Percentiles rank a stretch among this genome's conserved stretches.
These are phyloP conservation scores for Fusarium equiseti DNA, from an alignment of 2,329 filamentous ascomycete genomes.

Conservation along the genomic window DNA sequence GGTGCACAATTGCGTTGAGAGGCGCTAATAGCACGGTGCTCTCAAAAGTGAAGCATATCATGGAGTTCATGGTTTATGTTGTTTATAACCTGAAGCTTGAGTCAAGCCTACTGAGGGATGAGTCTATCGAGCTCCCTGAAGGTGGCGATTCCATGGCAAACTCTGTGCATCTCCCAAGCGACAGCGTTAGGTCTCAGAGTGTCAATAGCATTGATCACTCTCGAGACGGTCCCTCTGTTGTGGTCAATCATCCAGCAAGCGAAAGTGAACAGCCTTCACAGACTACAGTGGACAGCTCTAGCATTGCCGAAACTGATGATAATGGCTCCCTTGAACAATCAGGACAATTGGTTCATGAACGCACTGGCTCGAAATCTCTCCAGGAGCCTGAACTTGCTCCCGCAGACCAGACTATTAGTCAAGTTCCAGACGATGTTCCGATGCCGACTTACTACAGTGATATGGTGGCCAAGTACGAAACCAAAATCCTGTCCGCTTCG, in stretches of 20 bases:
- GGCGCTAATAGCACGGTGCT: constrained; percentile 80
- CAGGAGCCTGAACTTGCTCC: constrained; percentile 60
- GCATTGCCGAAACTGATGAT: constrained; percentile 47
- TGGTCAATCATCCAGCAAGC: constrained; percentile 53
- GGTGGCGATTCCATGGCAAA: constrained; percentile 59
- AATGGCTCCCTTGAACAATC: constrained; percentile 46
- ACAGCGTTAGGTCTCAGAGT: constrained; percentile 54
- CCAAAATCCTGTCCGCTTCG: constrained; percentile 92
- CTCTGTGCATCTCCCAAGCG: constrained; percentile 56
- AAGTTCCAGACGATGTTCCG: constrained; percentile 81
- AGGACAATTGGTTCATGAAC: constrained; percentile 43
- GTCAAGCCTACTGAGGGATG: constrained; percentile 92
- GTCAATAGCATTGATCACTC: constrained; percentile 48
- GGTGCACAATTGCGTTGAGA: constrained; percentile 92
- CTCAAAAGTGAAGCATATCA: constrained; percentile 87
- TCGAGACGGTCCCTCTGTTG: constrained; percentile 49
- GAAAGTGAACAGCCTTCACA: constrained; percentile 55
- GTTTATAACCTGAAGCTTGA: constrained; percentile 98
- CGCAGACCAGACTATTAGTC: constrained; percentile 66
- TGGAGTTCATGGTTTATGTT: constrained; percentile 99
- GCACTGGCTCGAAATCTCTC: constrained; percentile 50
- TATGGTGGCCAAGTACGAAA: constrained; percentile 92
- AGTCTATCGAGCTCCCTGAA: constrained; percentile 85
- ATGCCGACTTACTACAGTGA: constrained; percentile 95
- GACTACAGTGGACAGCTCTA: constrained; percentile 48